These are phyloP conservation scores for Aspergillus homomorphus DNA, from an alignment of 495 filamentous ascomycete genomes.

Conservation along the genomic window DNA sequence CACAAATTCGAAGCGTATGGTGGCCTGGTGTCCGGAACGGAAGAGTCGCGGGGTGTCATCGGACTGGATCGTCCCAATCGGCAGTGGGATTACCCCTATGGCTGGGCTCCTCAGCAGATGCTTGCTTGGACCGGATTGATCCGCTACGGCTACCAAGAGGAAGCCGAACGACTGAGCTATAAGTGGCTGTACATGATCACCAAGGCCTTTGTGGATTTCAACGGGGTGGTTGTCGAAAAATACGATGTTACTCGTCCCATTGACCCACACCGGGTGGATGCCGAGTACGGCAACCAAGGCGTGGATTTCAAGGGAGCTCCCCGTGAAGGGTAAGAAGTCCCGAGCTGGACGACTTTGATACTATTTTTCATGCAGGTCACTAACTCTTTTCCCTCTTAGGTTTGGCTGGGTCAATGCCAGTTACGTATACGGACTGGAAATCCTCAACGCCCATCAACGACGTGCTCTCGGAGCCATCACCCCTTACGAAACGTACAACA, in stretches of 20 bases:
- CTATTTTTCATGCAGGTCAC: slow-evolving; percentile 17
- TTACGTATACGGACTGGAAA: slow-evolving; percentile 83
- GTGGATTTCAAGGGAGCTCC: slow-evolving; percentile 90
- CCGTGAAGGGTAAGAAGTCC: slow-evolving; percentile 78
- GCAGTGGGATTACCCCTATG: slow-evolving; percentile 98
- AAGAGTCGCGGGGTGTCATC: slow-evolving; percentile 76
- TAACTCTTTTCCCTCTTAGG: slow-evolving; percentile 45
- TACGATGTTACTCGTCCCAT: slow-evolving; percentile 91
- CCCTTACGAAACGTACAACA: slow-evolving; percentile 66
- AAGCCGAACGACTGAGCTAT: slow-evolving; percentile 83
- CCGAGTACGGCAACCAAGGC: slow-evolving; percentile 97
- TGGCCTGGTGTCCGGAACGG: slow-evolving; percentile 84
- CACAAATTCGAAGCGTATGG: slow-evolving; percentile 84
- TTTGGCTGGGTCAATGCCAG: slow-evolving; percentile 99
- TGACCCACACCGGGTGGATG: slow-evolving; percentile 87
- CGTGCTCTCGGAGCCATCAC: slow-evolving; percentile 82
- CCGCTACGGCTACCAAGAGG: slow-evolving; percentile 85
- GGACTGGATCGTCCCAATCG: slow-evolving; percentile 82
- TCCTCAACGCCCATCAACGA: slow-evolving; percentile 79
- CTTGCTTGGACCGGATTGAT: slow-evolving; percentile 90
- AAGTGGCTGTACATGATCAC: slow-evolving; percentile 98
- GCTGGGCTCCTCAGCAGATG: slow-evolving; percentile 98
- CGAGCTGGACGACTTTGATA: slow-evolving; percentile 3
- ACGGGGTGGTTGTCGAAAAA: slow-evolving; percentile 96
- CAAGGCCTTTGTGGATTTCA: slow-evolving; percentile 95